Conservation (phyloP, 768 basidiomycete species). For the Mycena filopes region DNA sequence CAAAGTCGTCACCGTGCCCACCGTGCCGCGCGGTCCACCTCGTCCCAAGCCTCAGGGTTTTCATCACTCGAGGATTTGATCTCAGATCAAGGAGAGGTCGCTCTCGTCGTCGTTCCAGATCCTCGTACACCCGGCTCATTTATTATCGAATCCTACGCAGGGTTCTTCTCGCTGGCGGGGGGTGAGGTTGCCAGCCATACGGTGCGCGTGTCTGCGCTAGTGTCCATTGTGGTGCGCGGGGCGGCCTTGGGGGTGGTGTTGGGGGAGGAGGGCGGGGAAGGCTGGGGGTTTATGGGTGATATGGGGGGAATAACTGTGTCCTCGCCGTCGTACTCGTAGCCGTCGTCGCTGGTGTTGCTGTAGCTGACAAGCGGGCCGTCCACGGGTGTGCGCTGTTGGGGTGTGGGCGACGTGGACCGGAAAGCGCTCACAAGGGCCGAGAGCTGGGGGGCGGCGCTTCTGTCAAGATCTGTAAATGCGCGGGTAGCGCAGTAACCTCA, state of each 20-base stretch:
- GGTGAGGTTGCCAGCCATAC: too few relatives aligned
- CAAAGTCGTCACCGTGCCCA: constrained; percentile 7
- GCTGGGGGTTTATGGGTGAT: too few relatives aligned
- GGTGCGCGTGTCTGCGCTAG: background rate
- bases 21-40: constrained; percentile 1
- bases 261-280: background rate
- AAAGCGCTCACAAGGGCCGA: background rate
- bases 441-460: background rate
- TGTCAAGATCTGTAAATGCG: too few relatives aligned
- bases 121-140: background rate
- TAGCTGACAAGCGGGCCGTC: too few relatives aligned
- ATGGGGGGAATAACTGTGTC: too few relatives aligned
- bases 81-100: constrained; percentile 18
- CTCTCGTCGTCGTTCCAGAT: constrained; percentile 1
- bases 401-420: background rate
- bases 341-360: too few relatives aligned
- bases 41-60: background rate
- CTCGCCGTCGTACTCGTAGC: too few relatives aligned
- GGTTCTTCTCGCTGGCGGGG: too few relatives aligned
- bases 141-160: constrained; percentile 9
- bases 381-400: too few relatives aligned
- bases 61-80: constrained; percentile 18
- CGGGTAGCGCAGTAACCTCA: too few relatives aligned
- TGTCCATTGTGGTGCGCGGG: background rate
- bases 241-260: background rate